Conservation (phyloP, 106 monocot genomes). For the Dioscorea alata region DNA sequence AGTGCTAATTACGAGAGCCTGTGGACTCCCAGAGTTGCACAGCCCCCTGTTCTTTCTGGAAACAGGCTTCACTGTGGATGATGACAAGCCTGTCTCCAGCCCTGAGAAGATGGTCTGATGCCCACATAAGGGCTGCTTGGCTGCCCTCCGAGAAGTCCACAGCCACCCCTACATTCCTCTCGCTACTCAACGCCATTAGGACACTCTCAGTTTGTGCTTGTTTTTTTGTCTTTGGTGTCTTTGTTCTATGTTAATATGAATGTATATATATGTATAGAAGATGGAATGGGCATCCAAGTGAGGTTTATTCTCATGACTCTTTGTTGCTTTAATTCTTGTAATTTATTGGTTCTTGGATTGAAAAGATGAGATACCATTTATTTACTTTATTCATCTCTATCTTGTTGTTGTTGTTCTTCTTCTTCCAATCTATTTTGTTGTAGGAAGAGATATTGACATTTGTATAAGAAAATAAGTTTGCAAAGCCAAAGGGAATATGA, state of each 20-base stretch:
- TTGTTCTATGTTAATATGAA: neutral
- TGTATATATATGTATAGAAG: neutral
- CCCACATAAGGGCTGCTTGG: constrained; percentile 37
- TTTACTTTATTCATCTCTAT: no score
- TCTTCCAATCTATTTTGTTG: no score
- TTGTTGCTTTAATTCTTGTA: no score
- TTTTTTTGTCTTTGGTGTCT: neutral
- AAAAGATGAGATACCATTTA: no score
- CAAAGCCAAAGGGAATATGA: no score
- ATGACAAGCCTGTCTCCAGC: constrained; percentile 25
- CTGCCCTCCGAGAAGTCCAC: constrained; percentile 47
- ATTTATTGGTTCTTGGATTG: no score
- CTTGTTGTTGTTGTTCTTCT: no score
- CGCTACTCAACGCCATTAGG: neutral
- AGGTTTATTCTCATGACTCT: neutral
- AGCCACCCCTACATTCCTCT: constrained; percentile 35
- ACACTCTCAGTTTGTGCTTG: neutral
- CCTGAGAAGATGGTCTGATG: constrained; percentile 18
- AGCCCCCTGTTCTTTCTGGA: constrained; percentile 14
- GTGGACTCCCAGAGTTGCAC: constrained; percentile 22
- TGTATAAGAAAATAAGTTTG: no score
- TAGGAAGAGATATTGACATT: no score
- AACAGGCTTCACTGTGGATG: constrained; percentile 13
- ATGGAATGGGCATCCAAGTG: neutral
- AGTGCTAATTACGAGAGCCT: constrained; percentile 18